Conservation (phyloP, 176 grass and related monocot genomes). For the Saccharum spontaneum region DNA sequence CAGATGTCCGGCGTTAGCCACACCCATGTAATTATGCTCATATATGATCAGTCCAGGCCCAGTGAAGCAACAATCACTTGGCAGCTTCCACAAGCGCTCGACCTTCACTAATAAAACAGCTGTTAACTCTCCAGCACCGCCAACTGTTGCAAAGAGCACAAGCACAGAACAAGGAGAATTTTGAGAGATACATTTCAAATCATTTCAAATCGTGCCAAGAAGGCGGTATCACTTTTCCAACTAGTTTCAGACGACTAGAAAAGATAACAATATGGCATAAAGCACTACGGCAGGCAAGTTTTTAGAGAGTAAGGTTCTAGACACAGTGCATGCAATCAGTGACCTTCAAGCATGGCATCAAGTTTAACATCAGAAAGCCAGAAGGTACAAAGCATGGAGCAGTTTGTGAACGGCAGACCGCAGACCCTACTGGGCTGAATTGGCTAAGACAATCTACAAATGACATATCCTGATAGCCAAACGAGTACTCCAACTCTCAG, state of each 20-base stretch:
- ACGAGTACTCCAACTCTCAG: slow-evolving; percentile 3
- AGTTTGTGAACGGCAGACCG: background rate
- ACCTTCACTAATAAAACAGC: background rate
- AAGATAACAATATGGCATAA: background rate
- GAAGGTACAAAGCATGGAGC: slow-evolving; percentile 6
- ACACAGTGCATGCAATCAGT: background rate
- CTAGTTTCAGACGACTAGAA: background rate
- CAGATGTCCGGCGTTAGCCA: no score
- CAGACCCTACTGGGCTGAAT: background rate
- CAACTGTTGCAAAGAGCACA: background rate
- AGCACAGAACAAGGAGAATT: background rate
- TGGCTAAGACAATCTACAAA: slow-evolving; percentile 31
- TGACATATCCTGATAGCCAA: background rate
- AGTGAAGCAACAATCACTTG: background rate
- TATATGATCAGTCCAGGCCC: no score
- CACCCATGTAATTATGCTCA: no score
- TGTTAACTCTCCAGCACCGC: background rate
- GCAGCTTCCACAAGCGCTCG: background rate
- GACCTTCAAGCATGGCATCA: background rate
- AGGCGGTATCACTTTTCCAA: background rate
- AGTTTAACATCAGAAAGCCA: background rate
- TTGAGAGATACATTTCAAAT: background rate
- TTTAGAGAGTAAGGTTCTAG: background rate
- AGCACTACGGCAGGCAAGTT: background rate
- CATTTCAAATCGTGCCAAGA: background rate